Conservation (phyloP, 2,329 filamentous ascomycete species). For the Coniochaeta hoffmannii region DNA sequence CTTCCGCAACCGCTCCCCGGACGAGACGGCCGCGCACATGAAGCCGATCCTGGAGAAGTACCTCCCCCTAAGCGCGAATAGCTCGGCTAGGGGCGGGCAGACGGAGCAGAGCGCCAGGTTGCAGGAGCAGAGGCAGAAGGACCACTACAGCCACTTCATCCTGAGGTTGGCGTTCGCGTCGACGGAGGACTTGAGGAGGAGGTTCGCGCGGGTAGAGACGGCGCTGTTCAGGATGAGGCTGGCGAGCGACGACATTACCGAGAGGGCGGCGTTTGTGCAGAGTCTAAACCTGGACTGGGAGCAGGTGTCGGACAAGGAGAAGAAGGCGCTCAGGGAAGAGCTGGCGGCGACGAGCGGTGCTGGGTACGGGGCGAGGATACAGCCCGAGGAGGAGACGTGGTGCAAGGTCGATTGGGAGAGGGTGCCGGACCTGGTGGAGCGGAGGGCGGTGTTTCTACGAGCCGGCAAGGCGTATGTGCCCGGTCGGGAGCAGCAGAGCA, state of each 20-base stretch:
- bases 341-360: constrained; percentile 42
- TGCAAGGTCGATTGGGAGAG: constrained; percentile 96
- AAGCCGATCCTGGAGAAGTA: constrained; percentile 81
- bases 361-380: constrained; percentile 30
- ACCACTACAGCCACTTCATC: constrained; percentile 98
- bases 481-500: constrained; percentile 74
- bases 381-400: constrained; percentile 72
- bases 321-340: constrained; percentile 51
- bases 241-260: constrained; percentile 64
- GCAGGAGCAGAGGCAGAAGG: constrained; percentile 74
- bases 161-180: constrained; percentile 85
- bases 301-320: constrained; percentile 71
- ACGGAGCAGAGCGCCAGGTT: constrained; percentile 39
- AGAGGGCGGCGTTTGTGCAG: constrained; percentile 69
- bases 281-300: constrained; percentile 80
- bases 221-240: constrained; percentile 83
- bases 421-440: constrained; percentile 84
- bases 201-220: constrained; percentile 81
- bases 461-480: constrained; percentile 89
- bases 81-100: constrained; percentile 31
- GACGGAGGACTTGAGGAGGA: constrained; percentile 80
- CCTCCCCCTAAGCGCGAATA: constrained; percentile 71
- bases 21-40: constrained; percentile 79
- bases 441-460: constrained; percentile 66
- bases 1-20: constrained; percentile 81